These are phyloP conservation scores for Coemansia sp. DNA, from an alignment of 192 early-diverging fungal species.

Conservation along the genomic window DNA sequence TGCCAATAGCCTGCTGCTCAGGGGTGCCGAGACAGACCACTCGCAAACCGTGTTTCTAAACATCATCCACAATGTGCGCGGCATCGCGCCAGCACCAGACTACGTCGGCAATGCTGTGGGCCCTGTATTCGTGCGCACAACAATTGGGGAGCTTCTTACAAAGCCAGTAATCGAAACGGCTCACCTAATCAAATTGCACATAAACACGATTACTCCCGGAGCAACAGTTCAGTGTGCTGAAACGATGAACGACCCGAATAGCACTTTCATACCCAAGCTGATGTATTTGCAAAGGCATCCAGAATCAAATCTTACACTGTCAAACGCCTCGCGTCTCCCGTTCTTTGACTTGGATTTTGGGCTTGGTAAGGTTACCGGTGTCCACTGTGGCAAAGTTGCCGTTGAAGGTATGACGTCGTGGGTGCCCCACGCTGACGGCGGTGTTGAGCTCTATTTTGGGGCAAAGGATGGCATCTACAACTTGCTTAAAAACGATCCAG, in stretches of 20 bases:
- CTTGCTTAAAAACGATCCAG: conserved; percentile 16
- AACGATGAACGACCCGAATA: conserved; percentile 7
- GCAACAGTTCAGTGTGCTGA: conserved; percentile 17
- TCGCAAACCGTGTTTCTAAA: conserved; percentile 18
- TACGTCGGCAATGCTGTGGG: conserved; percentile 37
- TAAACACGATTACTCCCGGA: conserved; percentile 28
- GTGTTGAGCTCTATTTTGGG: conserved; percentile 26
- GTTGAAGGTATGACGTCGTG: conserved; percentile 21
- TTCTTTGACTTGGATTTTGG: conserved; percentile 32
- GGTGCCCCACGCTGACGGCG: conserved; percentile 27
- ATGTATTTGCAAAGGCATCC: conserved; percentile 4
- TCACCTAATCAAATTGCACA: conserved; percentile 13
- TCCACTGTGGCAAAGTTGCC: conserved; percentile 15
- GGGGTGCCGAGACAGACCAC: neutral
- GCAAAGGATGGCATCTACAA: conserved; percentile 9
- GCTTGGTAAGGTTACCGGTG: conserved; percentile 11
- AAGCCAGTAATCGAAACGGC: conserved; percentile 24
- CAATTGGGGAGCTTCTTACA: conserved; percentile 5
- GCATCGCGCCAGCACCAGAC: conserved; percentile 8
- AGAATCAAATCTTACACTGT: conserved; percentile 20
- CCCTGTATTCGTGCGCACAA: conserved; percentile 14
- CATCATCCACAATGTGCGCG: conserved; percentile 25
- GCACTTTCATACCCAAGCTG: conserved; percentile 14
- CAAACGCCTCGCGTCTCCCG: conserved; percentile 30
- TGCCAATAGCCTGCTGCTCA: conserved; percentile 1